Evolutionary conservation across 192 early-diverging fungal species (phyloP), one percentile per base, ranked within the genome.

Genomic region (Coemansia sp.): DNA sequence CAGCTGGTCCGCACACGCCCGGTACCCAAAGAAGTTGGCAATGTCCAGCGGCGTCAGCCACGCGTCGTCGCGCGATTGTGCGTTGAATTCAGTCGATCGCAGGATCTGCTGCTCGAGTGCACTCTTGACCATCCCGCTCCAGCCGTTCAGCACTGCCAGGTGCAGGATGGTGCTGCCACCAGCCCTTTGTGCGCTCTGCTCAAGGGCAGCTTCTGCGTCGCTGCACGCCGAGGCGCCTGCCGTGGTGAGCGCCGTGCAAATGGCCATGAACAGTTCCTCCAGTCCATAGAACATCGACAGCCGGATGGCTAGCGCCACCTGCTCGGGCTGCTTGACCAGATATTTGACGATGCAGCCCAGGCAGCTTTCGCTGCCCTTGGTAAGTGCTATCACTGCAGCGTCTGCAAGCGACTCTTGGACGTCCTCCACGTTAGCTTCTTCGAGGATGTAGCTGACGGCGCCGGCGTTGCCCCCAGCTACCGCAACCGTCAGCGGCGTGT

Each of bases 1-100:
- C 46, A 82, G 65, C 58, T 68, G 66, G 43, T 77, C 75, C 15
- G 66, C 80, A 15, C 68, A 77, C 25, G 71, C 66, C 26, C 75
- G 68, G 59, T 74, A 74, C 12, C 80, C 80, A 56, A 77, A 66
- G 63, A 74, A 82, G 59, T 77, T 77, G 31, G 71, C 71, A 13
- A 65, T 58, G 45, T 82, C 80, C 20, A 82, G 62, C 26, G 80
- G 64, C 28, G 75, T 71, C 51, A 82, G 62, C 33, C 59, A 66
- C 1, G 71, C 61, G 35, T 62, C 63, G 53, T 77, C 70, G 34
- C 66, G 48, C 5, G 40, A 33, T 34, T 77, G 70, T 5, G 67
- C 43, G 35, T 71, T 64, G 34, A 70, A 74, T 12, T 56, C 63
- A 3, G 35, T 20, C 28, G 67, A 60, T 33, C 43, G 43, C 51